These are phyloP conservation scores for Botrytis cinerea DNA, from an alignment of 2,329 filamentous ascomycete genomes.

Conservation along the genomic window DNA sequence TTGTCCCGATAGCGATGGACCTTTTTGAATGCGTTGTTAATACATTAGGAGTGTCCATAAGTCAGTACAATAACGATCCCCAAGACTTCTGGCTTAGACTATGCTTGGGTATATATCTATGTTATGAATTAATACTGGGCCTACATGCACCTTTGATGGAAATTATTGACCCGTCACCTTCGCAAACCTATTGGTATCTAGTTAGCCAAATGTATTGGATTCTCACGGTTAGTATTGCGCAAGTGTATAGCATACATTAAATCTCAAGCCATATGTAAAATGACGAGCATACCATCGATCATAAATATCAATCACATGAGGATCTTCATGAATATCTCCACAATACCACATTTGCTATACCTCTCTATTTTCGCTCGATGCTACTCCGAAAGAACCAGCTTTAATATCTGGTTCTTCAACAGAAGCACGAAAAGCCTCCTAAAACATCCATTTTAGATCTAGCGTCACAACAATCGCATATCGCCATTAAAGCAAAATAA, in stretches of 20 bases:
- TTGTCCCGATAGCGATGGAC: conserved; percentile 16
- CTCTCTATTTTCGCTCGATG: not conserved
- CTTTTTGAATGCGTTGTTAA: not conserved
- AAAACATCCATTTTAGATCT: not conserved
- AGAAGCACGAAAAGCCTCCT: not conserved
- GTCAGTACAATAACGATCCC: not conserved
- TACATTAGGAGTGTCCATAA: not conserved
- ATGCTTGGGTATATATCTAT: not conserved
- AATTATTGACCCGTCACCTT: not conserved
- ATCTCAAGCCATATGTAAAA: not conserved
- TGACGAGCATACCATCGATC: no score
- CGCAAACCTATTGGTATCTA: not conserved
- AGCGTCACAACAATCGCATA: no score
- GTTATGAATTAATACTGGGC: not conserved
- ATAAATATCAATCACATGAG: not conserved
- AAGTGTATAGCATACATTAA: not conserved
- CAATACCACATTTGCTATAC: not conserved
- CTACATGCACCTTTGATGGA: not conserved
- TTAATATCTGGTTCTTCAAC: not conserved
- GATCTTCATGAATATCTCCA: not conserved
- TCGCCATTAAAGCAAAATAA: not conserved
- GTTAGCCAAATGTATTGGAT: not conserved
- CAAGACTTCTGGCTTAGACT: not conserved
- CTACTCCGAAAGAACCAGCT: not conserved
- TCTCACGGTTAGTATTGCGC: not conserved